These are phyloP conservation scores for Taiwanofungus camphoratus DNA, from an alignment of 1,284 basidiomycete species.

Conservation along the genomic window DNA sequence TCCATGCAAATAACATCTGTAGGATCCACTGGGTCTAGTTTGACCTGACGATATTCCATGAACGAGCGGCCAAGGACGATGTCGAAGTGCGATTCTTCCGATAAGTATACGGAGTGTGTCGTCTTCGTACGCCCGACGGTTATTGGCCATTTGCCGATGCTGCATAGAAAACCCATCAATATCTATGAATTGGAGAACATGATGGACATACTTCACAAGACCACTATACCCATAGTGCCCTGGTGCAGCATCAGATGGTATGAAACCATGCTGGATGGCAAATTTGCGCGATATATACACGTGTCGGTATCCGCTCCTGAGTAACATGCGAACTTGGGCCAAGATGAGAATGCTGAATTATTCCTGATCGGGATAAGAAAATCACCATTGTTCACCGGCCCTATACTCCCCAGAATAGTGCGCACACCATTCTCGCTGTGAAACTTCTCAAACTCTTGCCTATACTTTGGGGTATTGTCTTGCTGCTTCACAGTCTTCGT, in stretches of 20 bases:
- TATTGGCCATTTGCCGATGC: slow-evolving; percentile 76
- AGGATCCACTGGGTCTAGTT: slow-evolving; percentile 76
- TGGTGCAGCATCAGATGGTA: slow-evolving; percentile 77
- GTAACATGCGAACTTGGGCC: slow-evolving; percentile 79
- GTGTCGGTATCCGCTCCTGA: slow-evolving; percentile 90
- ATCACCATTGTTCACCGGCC: slow-evolving; percentile 79
- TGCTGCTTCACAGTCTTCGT: slow-evolving; percentile 22
- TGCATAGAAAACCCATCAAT: slow-evolving; percentile 19
- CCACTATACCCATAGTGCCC: slow-evolving; percentile 86
- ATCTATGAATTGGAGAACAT: neutral
- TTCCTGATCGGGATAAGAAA: slow-evolving; percentile 17
- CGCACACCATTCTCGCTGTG: slow-evolving; percentile 90
- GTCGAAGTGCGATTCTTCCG: slow-evolving; percentile 95
- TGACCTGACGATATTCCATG: slow-evolving; percentile 87
- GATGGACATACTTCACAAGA: slow-evolving; percentile 54
- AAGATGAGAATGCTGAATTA: neutral
- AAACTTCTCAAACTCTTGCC: slow-evolving; percentile 79
- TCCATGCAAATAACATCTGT: slow-evolving; percentile 93
- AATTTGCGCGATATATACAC: slow-evolving; percentile 96
- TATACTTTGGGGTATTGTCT: slow-evolving; percentile 51
- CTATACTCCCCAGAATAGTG: slow-evolving; percentile 88
- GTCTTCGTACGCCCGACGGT: slow-evolving; percentile 45
- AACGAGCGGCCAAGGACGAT: slow-evolving; percentile 93
- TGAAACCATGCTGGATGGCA: slow-evolving; percentile 85
- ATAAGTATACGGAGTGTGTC: slow-evolving; percentile 63